These are phyloP conservation scores for Phytophthora fragariae DNA, from an alignment of 352 stramenopile genomes.

Conservation along the genomic window DNA sequence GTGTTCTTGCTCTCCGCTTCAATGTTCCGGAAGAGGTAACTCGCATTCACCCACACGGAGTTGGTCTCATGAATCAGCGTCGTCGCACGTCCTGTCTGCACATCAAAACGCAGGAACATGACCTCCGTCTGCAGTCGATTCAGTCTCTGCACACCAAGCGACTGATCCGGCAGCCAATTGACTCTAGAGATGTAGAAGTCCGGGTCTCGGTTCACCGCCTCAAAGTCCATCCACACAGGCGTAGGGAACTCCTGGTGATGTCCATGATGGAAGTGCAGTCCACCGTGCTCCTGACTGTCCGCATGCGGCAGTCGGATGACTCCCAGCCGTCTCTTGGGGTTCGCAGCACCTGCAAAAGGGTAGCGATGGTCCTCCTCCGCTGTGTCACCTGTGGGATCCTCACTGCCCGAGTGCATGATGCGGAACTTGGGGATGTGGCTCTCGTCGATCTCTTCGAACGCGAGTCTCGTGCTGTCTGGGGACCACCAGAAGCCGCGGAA, in stretches of 20 bases:
- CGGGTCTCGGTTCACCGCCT: conserved; percentile 33
- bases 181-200: conserved; percentile 95
- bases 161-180: conserved; percentile 95
- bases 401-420: conserved; percentile 95
- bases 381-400: conserved; percentile 53
- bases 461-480: conserved; percentile 83
- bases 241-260: conserved; percentile 32
- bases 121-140: conserved; percentile 86
- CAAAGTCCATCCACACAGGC: conserved; percentile 85
- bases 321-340: conserved; percentile 91
- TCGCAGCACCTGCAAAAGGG: conserved; percentile 94
- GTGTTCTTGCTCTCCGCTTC: conserved; percentile 75
- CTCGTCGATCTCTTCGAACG: conserved; percentile 95
- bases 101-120: conserved; percentile 84
- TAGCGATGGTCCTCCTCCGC: conserved; percentile 88
- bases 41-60: conserved; percentile 95
- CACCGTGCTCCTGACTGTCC: conserved; percentile 13
- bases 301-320: conserved; percentile 50
- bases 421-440: conserved; percentile 93
- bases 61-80: conserved; percentile 92
- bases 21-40: conserved; percentile 93
- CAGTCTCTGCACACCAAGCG: conserved; percentile 90
- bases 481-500: conserved; percentile 98
- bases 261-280: conserved; percentile 11
- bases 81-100: conserved; percentile 59